phyloP scores from a whole-genome alignment of 345 rosid species.

The Viola odorata region DNA sequence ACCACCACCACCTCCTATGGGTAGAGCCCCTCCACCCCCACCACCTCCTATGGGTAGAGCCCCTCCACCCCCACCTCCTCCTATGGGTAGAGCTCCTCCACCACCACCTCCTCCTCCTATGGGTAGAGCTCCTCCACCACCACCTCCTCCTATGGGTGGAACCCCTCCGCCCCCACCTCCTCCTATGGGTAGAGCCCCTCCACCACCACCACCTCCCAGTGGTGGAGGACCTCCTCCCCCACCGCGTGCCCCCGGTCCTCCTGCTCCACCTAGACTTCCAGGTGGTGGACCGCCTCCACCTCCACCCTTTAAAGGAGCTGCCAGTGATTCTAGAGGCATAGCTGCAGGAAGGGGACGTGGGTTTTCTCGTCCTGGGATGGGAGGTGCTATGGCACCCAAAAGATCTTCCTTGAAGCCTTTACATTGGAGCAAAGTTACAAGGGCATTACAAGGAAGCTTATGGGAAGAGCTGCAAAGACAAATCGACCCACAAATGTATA shows the following conservation, averaged over 20 bases:
- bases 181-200: constrained; percentile 25
- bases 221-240: constrained; percentile 56
- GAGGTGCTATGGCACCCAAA: constrained; percentile 41
- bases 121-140: constrained; percentile 31
- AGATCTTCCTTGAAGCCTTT: constrained; percentile 91
- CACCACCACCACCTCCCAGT: constrained; percentile 69
- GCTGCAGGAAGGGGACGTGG: constrained; percentile 75
- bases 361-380: constrained; percentile 39
- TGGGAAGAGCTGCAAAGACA: constrained; percentile 98
- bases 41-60: constrained; percentile 22
- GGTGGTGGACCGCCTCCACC: constrained; percentile 76
- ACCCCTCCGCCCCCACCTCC: too few species aligned
- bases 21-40: constrained; percentile 18
- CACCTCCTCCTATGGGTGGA: constrained; percentile 18
- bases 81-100: too few species aligned
- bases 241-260: constrained; percentile 66
- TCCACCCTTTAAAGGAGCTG: constrained; percentile 50
- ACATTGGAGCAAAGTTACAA: constrained; percentile 97
- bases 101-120: constrained; percentile 19
- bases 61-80: too few species aligned
- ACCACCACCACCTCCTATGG: constrained; percentile 14
- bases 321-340: constrained; percentile 31
- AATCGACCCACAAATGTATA: constrained; percentile 79
- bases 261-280: too few species aligned
- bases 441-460: constrained; percentile 96